Conservation (phyloP, 805 yeast genomes). For the Pichia ethanolica region DNA sequence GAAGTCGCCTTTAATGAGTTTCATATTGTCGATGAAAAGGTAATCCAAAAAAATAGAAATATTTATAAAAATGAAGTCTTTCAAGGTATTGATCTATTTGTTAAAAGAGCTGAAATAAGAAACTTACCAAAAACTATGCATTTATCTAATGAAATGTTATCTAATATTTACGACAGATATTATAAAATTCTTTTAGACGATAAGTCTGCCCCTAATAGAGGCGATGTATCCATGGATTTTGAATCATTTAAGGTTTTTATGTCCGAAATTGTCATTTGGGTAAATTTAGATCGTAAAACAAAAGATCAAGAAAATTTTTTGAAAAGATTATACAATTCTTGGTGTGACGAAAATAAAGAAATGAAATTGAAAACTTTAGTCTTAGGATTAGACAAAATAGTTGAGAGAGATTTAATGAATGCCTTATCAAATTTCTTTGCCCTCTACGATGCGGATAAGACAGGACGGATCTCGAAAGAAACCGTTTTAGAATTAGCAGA, state of each 20-base stretch:
- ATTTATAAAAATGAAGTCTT: conserved; percentile 71
- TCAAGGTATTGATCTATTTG: conserved; percentile 81
- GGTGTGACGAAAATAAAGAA: conserved; percentile 58
- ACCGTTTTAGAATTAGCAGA: conserved; percentile 81
- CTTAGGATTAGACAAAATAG: conserved; percentile 61
- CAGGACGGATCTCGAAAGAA: conserved; percentile 64
- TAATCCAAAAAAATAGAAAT: conserved; percentile 60
- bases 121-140: conserved; percentile 71
- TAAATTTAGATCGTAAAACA: conserved; percentile 29
- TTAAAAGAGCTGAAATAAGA: conserved; percentile 84
- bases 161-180: conserved; percentile 77
- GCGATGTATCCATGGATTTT: conserved; percentile 60
- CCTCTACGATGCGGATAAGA: conserved; percentile 55
- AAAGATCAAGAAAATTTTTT: conserved; percentile 41
- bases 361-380: conserved; percentile 65
- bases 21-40: conserved; percentile 66
- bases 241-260: conserved; percentile 66
- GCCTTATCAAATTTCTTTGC: conserved; percentile 72
- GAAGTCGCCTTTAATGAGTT: conserved; percentile 93
- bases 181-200: conserved; percentile 65
- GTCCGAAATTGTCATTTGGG: conserved; percentile 79
- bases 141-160: conserved; percentile 48
- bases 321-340: conserved; percentile 54
- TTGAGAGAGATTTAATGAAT: conserved; percentile 70
- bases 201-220: conserved; percentile 57